phyloP scores from a whole-genome alignment of 345 rosid species.

The Eucalyptus paniculata region DNA sequence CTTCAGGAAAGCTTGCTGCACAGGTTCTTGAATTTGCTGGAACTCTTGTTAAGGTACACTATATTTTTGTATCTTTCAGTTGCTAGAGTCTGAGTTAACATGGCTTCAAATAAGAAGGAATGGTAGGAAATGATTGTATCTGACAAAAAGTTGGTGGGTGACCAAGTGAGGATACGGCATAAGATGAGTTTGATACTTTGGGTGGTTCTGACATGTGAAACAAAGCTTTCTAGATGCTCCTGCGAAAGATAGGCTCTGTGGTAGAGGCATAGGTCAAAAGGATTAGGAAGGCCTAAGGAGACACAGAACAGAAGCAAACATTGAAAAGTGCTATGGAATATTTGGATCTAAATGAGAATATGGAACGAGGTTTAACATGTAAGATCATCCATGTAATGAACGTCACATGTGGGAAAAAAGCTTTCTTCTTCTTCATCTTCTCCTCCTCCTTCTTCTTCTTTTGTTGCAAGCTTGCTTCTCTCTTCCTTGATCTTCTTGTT shows the following conservation, averaged over 20 bases:
- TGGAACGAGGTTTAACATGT: neutral
- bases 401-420: neutral
- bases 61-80: neutral
- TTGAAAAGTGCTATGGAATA: neutral
- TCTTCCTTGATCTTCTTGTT: neutral
- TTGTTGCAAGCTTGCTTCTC: neutral
- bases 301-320: neutral
- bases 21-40: slow-evolving; percentile 74
- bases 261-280: neutral
- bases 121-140: neutral
- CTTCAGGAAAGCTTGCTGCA: slow-evolving; percentile 88
- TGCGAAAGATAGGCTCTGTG: neutral
- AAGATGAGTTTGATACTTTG: neutral
- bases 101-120: neutral
- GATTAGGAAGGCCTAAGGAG: neutral
- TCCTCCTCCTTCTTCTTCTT: neutral
- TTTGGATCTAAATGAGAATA: neutral
- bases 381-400: neutral
- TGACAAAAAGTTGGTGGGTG: neutral
- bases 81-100: neutral
- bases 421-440: neutral
- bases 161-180: neutral
- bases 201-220: neutral
- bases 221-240: neutral
- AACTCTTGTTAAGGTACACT: slow-evolving; percentile 64